Percentiles rank a stretch among this genome's conserved stretches.
These are phyloP conservation scores for Globisporangium echinulatum DNA, from an alignment of 352 stramenopile genomes.

Conservation along the genomic window DNA sequence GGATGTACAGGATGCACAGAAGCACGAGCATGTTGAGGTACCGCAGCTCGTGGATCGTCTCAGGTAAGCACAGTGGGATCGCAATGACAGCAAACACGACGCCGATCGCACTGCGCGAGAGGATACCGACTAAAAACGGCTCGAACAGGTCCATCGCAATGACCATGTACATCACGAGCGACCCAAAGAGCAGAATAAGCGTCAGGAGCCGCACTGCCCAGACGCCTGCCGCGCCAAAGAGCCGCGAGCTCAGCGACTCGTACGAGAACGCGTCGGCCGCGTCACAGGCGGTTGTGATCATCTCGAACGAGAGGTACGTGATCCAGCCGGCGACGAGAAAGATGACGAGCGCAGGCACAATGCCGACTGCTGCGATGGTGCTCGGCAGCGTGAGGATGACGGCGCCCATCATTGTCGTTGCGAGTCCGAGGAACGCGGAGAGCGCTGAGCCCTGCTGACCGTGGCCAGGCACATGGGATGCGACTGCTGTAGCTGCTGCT, in stretches of 20 bases:
- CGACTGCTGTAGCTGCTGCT: neutral
- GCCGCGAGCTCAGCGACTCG: conserved; percentile 69
- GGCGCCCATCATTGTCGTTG: conserved; percentile 81
- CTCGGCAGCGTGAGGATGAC: conserved; percentile 70
- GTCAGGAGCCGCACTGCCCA: conserved; percentile 72
- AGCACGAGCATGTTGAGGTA: conserved; percentile 78
- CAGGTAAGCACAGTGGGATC: conserved; percentile 72
- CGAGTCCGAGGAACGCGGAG: conserved; percentile 71
- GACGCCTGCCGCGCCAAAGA: conserved; percentile 59
- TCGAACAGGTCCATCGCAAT: conserved; percentile 83
- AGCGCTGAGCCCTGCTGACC: conserved; percentile 51
- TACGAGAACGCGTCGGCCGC: conserved; percentile 67
- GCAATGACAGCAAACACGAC: conserved; percentile 55
- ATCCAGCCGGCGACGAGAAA: conserved; percentile 50
- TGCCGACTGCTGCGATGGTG: conserved; percentile 51
- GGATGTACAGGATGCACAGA: conserved; percentile 76
- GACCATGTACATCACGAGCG: conserved; percentile 79
- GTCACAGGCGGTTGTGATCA: conserved; percentile 60
- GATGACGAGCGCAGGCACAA: conserved; percentile 43
- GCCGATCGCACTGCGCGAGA: conserved; percentile 59
- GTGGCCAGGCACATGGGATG: conserved; percentile 12
- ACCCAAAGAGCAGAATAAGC: conserved; percentile 70
- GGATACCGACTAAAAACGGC: conserved; percentile 48
- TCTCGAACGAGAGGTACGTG: conserved; percentile 68
- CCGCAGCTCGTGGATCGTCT: conserved; percentile 79